Conservation (phyloP, 805 yeast species). For the Yamadazyma insecticola region DNA sequence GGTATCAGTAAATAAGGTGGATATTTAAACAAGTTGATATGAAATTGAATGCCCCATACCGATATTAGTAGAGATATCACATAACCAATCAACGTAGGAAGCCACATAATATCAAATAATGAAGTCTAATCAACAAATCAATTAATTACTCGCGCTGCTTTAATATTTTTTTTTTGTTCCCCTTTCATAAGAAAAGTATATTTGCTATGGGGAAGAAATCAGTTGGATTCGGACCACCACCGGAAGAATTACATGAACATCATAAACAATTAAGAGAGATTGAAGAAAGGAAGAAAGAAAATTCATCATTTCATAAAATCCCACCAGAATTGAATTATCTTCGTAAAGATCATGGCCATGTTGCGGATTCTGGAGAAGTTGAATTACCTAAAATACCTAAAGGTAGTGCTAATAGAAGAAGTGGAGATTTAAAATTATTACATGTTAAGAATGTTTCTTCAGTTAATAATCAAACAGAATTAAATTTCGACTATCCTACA, state of each 20-base stretch:
- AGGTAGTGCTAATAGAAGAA: no score
- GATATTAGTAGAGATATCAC: constrained; percentile 18
- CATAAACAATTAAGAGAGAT: constrained; percentile 23
- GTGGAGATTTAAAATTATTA: constrained; percentile 46
- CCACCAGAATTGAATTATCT: constrained; percentile 40
- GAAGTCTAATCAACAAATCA: no score
- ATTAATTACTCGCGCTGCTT: no score
- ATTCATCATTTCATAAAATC: constrained; percentile 33
- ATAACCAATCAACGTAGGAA: constrained; percentile 27
- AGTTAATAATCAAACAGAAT: constrained; percentile 38
- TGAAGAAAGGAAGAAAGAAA: constrained; percentile 21
- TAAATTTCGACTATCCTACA: constrained; percentile 51
- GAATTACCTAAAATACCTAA: neutral
- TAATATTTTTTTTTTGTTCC: no score
- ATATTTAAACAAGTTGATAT: constrained; percentile 30
- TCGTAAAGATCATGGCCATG: constrained; percentile 17
- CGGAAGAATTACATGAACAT: constrained; percentile 31
- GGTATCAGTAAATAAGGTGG: constrained; percentile 43
- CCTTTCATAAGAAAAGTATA: no score
- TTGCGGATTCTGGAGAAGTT: constrained; percentile 1
- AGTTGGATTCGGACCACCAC: constrained; percentile 39
- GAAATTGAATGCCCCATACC: constrained; percentile 27
- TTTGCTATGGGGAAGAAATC: constrained; percentile 15
- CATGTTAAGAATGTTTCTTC: constrained; percentile 48
- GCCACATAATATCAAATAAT: no score